These are phyloP conservation scores for Salix exigua DNA, from an alignment of 345 rosid species.

Conservation along the genomic window DNA sequence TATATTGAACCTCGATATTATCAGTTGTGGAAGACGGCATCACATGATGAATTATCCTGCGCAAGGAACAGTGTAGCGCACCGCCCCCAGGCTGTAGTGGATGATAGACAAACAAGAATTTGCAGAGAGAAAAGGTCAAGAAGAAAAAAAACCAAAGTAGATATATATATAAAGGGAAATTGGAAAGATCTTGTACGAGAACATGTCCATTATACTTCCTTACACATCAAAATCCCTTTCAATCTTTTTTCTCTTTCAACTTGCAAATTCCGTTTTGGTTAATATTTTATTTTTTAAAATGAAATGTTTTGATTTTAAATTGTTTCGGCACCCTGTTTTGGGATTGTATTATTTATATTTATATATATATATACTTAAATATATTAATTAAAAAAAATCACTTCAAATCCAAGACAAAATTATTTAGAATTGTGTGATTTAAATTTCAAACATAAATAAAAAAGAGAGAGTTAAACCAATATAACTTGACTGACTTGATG, in stretches of 20 bases:
- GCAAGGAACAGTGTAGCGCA: neutral
- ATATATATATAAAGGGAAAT: neutral
- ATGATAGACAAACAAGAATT: slow-evolving; percentile 2
- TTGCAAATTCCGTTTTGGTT: no score
- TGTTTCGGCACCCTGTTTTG: fast-evolving
- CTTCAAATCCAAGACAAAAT: no score
- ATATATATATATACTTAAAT: no score
- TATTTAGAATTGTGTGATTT: no score
- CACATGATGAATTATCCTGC: neutral
- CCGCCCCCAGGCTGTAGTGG: neutral
- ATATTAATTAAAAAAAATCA: no score
- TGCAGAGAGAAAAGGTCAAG: slow-evolving; percentile 10
- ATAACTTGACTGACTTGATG: no score
- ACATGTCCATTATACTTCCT: neutral
- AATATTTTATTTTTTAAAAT: no score
- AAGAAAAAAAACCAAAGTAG: neutral
- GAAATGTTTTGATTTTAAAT: no score
- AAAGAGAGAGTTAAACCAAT: no score
- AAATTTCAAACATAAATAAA: no score
- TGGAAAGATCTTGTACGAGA: neutral
- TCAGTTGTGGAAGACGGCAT: neutral
- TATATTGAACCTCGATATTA: neutral
- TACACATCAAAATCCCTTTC: neutral
- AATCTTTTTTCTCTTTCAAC: neutral
- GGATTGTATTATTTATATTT: no score